Conservation (phyloP, 2,329 filamentous ascomycete species). For the Calonectria naviculata region DNA sequence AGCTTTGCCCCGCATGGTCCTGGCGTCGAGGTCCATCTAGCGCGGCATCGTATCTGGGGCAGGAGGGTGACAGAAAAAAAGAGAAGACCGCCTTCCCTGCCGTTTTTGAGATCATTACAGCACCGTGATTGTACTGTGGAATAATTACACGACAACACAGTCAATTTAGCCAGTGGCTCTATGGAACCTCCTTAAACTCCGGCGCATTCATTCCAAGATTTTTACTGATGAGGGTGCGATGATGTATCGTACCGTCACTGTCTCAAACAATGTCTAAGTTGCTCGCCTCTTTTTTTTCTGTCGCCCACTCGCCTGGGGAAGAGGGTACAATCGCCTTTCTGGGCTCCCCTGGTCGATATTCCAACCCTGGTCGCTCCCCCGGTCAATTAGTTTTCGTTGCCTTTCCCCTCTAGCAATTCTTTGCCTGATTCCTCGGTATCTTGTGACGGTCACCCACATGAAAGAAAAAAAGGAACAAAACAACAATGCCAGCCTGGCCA, state of each 20-base stretch:
- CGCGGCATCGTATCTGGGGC: neutral
- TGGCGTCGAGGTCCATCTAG: constrained; percentile 10
- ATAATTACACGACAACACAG: neutral
- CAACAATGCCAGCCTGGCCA: neutral
- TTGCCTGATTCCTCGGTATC: constrained; percentile 38
- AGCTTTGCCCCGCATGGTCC: constrained; percentile 41
- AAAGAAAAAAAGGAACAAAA: constrained; percentile 2
- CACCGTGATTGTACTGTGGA: neutral
- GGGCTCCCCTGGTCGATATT: constrained; percentile 3
- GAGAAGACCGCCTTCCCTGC: neutral
- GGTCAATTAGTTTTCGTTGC: constrained; percentile 7
- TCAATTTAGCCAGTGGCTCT: no score
- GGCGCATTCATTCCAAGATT: no score
- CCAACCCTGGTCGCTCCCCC: constrained; percentile 22
- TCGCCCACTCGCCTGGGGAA: constrained; percentile 9
- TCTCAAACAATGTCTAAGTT: neutral
- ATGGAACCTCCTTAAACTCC: no score
- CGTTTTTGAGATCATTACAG: neutral
- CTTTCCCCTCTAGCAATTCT: constrained; percentile 15
- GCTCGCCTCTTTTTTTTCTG: neutral
- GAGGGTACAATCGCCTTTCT: constrained; percentile 13
- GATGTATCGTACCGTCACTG: neutral
- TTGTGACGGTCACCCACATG: constrained; percentile 38
- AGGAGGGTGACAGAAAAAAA: neutral
- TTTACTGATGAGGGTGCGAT: neutral